A percentile compares a stretch with the other conserved stretches of the same genome.
Evolutionary conservation across 2,329 filamentous ascomycete species (phyloP).

Genomic region (Fusarium odoratissimum): DNA sequence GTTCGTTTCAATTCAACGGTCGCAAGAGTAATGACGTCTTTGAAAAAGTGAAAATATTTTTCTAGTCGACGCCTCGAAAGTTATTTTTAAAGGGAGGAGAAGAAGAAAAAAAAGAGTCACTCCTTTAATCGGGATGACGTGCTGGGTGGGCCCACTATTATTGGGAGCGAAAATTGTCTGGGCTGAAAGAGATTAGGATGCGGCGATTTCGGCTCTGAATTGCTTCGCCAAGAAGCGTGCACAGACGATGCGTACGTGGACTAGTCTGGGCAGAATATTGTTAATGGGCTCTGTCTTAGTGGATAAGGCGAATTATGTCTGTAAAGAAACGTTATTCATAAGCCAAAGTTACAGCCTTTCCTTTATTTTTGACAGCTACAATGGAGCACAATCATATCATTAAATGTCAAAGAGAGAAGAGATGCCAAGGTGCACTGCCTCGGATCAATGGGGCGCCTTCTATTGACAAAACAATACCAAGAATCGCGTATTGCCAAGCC

Average conservation of each 20-base stretch:
- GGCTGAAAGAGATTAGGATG: not conserved
- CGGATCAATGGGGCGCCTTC: not conserved
- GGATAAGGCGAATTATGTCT: not conserved
- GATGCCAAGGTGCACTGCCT: not conserved
- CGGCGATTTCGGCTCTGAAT: slow-evolving; percentile 22
- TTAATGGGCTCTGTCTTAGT: rapidly evolving
- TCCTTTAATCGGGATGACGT: slow-evolving; percentile 30
- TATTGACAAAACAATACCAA: not conserved
- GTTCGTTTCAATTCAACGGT: not conserved
- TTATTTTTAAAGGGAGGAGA: slow-evolving; percentile 7
- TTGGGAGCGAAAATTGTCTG: not conserved
- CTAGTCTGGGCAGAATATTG: not conserved
- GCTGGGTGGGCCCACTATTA: slow-evolving; percentile 11
- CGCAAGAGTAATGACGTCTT: not conserved
- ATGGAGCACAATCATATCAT: not conserved
- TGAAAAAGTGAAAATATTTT: not conserved
- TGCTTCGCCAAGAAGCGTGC: slow-evolving; percentile 18
- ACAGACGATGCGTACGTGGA: slow-evolving; percentile 17
- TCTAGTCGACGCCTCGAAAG: not conserved
- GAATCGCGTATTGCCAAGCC: slow-evolving; percentile 13
- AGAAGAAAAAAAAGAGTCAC: slow-evolving; percentile 1
- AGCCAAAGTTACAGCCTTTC: not conserved
- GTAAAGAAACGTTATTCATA: rapidly evolving
- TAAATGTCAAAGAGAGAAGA: rapidly evolving
- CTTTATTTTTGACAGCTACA: not conserved